These are phyloP conservation scores for Blastobotrys illinoisensis DNA, from an alignment of 1,139 yeast species.

Conservation along the genomic window DNA sequence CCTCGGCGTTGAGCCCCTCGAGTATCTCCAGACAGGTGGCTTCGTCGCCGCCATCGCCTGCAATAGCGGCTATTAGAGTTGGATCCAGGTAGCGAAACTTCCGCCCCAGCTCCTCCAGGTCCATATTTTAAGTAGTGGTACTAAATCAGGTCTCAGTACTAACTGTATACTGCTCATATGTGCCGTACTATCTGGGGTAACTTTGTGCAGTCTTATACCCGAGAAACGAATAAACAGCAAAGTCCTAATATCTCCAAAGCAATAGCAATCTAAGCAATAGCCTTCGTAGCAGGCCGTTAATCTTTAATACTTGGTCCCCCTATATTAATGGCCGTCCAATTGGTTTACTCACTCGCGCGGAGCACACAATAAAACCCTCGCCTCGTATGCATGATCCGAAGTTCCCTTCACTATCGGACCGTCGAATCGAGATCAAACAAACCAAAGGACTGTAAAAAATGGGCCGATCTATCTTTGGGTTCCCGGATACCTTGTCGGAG, in stretches of 20 bases:
- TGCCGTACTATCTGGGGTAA: background rate
- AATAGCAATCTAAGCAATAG: background rate
- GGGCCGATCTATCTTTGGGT: conserved; percentile 17
- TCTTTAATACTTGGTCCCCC: background rate
- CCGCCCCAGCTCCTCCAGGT: background rate
- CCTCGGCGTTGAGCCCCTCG: conserved; percentile 9
- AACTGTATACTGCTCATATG: background rate
- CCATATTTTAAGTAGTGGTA: background rate
- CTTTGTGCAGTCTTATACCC: background rate
- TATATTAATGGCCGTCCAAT: background rate
- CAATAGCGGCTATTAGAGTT: conserved; percentile 13
- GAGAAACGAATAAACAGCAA: background rate
- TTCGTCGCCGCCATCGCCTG: conserved; percentile 9
- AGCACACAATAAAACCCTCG: conserved; percentile 1
- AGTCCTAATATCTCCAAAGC: background rate
- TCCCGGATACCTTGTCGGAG: conserved; percentile 22
- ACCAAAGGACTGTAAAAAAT: background rate
- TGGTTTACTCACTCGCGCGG: background rate
- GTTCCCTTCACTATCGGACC: background rate
- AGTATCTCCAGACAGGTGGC: conserved; percentile 6
- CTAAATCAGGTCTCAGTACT: background rate
- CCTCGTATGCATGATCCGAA: conserved; percentile 1
- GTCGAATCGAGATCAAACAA: conserved; percentile 5
- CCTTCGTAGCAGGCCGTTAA: background rate
- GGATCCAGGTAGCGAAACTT: conserved; percentile 14